phyloP scores from a whole-genome alignment of 306 rosid genomes.

The Datisca glomerata region DNA sequence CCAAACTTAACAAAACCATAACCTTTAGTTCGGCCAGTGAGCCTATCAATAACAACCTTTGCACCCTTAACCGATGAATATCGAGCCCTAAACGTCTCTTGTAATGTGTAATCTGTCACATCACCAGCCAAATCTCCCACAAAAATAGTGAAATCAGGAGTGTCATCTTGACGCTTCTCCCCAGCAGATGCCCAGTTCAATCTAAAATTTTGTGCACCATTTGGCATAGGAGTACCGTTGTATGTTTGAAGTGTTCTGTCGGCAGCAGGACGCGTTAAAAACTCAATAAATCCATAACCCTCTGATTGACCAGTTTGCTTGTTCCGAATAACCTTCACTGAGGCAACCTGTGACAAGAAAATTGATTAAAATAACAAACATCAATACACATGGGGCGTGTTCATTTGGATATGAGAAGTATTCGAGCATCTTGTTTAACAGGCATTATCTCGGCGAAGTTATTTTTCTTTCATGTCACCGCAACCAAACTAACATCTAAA shows the following conservation, averaged over 20 bases:
- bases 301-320: conserved; percentile 78
- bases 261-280: conserved; percentile 52
- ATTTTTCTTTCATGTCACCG: no score
- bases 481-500: no score
- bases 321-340: conserved; percentile 76
- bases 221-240: conserved; percentile 83
- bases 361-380: no score
- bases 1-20: conserved; percentile 89
- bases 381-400: no score
- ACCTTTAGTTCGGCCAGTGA: conserved; percentile 78
- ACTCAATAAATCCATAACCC: conserved; percentile 90
- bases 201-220: conserved; percentile 64
- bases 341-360: conserved; percentile 34
- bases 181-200: conserved; percentile 95
- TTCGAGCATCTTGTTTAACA: no score
- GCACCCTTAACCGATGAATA: conserved; percentile 65
- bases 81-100: conserved; percentile 55
- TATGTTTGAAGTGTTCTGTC: conserved; percentile 64
- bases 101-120: conserved; percentile 68
- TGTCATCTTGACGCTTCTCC: conserved; percentile 71
- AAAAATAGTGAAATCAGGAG: conserved; percentile 80
- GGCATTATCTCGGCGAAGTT: no score
- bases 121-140: conserved; percentile 96
- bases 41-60: conserved; percentile 90
- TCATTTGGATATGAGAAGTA: no score